Conservation (phyloP, 2,329 filamentous ascomycete genomes). For the Acephala macrosclerotiorum region DNA sequence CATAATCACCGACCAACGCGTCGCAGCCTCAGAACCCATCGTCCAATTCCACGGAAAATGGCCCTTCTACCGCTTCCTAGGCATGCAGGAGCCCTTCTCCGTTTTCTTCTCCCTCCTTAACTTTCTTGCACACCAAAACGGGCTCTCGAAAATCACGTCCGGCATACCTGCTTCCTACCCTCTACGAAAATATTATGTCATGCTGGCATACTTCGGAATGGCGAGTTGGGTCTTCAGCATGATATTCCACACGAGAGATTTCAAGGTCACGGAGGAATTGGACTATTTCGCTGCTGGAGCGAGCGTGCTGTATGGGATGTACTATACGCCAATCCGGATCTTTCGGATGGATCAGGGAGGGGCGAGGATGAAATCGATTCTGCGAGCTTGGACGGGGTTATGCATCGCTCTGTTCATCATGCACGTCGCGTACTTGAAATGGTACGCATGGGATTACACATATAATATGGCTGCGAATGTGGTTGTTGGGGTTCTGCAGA, state of each 20-base stretch:
- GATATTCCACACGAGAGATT: conserved; percentile 93
- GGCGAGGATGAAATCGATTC: conserved; percentile 50
- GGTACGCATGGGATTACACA: conserved; percentile 91
- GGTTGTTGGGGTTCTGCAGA: conserved; percentile 78
- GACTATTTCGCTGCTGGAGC: conserved; percentile 96
- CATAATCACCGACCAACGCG: conserved; percentile 78
- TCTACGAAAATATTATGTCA: conserved; percentile 80
- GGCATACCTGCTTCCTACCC: conserved; percentile 76
- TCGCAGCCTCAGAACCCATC: conserved; percentile 70
- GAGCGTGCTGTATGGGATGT: conserved; percentile 89
- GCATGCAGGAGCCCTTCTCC: conserved; percentile 93
- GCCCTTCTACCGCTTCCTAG: conserved; percentile 90
- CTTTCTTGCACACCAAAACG: conserved; percentile 82
- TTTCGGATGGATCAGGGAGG: conserved; percentile 76
- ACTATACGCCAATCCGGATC: conserved; percentile 82
- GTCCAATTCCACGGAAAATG: conserved; percentile 99
- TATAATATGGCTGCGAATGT: conserved; percentile 99
- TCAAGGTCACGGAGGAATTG: conserved; percentile 84
- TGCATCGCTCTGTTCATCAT: conserved; percentile 75
- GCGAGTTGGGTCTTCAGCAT: conserved; percentile 88
- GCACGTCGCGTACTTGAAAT: conserved; percentile 85
- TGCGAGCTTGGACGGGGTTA: conserved; percentile 77
- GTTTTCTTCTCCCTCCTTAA: conserved; percentile 95
- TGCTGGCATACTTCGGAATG: conserved; percentile 82
- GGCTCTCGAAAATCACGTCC: conserved; percentile 74